phyloP scores from a whole-genome alignment of 805 yeast species.

The Vanderwaltozyma verrucispora region DNA sequence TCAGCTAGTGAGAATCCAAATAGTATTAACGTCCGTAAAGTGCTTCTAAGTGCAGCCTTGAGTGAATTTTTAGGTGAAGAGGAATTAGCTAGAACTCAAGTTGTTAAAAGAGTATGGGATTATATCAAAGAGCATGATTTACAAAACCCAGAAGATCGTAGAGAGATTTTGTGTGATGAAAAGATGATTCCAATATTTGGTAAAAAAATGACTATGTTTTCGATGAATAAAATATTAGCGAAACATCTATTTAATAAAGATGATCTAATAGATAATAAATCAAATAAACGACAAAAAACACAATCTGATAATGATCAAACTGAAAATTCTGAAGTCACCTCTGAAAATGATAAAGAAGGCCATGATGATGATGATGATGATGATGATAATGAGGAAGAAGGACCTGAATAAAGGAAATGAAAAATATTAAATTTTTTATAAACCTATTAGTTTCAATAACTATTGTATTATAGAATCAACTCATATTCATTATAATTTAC shows the following conservation, averaged over 20 bases:
- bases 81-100: conserved; percentile 53
- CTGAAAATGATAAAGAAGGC: neutral
- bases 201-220: conserved; percentile 45
- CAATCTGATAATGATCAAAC: neutral
- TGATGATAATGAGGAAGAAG: neutral
- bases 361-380: neutral
- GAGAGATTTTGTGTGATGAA: conserved; percentile 58
- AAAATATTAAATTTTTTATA: no score
- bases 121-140: conserved; percentile 52
- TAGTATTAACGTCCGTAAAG: conserved; percentile 31
- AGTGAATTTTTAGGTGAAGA: conserved; percentile 37
- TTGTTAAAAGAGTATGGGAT: conserved; percentile 60
- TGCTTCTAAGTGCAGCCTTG: conserved; percentile 43
- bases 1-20: conserved; percentile 19
- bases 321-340: neutral
- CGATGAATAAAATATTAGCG: conserved; percentile 44
- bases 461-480: no score
- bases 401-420: neutral
- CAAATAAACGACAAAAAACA: neutral
- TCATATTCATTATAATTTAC: no score
- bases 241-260: conserved; percentile 37
- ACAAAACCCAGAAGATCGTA: conserved; percentile 56
- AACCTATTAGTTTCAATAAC: no score
- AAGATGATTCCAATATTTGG: conserved; percentile 50
- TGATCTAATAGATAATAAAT: conserved; percentile 7